Conservation (phyloP, 169 alveolate genomes). For the Eimeria zaria region DNA sequence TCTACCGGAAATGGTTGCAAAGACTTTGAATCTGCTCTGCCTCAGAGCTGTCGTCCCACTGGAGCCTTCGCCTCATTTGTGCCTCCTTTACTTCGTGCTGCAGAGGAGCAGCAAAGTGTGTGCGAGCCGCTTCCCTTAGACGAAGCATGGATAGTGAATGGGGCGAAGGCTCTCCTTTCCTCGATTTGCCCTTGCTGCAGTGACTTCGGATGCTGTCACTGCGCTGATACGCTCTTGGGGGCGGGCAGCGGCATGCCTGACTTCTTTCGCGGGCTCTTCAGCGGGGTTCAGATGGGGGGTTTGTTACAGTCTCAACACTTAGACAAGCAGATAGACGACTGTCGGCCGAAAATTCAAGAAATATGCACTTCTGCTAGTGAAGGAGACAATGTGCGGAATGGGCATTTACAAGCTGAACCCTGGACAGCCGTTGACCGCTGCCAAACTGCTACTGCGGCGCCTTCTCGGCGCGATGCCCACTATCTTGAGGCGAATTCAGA, state of each 20-base stretch:
- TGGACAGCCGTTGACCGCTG: neutral
- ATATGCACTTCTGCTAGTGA: neutral
- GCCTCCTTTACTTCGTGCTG: neutral
- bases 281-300: neutral
- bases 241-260: conserved; percentile 1
- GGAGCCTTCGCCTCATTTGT: neutral
- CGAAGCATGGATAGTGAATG: conserved; percentile 13
- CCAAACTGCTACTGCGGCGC: neutral
- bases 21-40: neutral
- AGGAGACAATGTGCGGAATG: too few relatives aligned
- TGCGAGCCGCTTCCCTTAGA: neutral
- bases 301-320: neutral
- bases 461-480: neutral
- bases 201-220: neutral
- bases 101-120: neutral
- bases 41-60: neutral
- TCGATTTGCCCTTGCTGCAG: conserved; percentile 48
- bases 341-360: neutral
- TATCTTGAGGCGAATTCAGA: neutral
- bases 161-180: conserved; percentile 21
- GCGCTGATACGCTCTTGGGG: neutral
- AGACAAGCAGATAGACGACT: neutral
- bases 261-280: neutral
- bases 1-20: neutral
- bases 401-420: neutral